A percentile compares a stretch with the other conserved stretches of the same genome.
Conservation (phyloP, 2,329 filamentous ascomycete species). For the Phyllosticta citriasiana region DNA sequence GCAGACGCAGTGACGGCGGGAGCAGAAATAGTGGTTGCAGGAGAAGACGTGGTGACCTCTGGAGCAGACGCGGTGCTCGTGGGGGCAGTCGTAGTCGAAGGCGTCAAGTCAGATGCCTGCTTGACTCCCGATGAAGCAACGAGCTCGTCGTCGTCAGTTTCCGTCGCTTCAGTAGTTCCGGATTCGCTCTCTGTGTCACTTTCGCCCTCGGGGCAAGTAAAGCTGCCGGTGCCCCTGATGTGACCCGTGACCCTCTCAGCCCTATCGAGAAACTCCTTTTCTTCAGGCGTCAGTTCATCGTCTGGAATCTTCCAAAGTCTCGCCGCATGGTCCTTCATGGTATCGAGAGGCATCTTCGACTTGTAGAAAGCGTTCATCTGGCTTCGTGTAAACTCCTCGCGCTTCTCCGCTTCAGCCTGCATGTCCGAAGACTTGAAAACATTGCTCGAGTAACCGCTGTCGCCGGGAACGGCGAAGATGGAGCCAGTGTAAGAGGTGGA, state of each 20-base stretch:
- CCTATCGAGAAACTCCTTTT: not conserved
- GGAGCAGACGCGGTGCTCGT: not conserved
- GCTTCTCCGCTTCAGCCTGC: not conserved
- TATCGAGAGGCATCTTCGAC: not conserved
- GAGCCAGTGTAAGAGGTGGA: constrained; percentile 3
- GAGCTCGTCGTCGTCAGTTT: constrained; percentile 4
- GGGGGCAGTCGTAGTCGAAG: not conserved
- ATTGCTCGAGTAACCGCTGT: constrained; percentile 6
- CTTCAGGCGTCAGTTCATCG: not conserved
- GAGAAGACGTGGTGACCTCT: too few species aligned
- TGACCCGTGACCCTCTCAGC: constrained; percentile 11
- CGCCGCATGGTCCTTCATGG: not conserved
- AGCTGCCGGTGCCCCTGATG: constrained; percentile 13
- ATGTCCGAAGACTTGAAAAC: constrained; percentile 4
- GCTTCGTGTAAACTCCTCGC: not conserved
- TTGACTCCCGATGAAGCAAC: not conserved
- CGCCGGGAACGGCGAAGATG: constrained; percentile 2
- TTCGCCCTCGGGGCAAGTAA: constrained; percentile 18
- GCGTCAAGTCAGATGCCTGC: not conserved
- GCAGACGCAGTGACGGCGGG: not conserved
- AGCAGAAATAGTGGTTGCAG: too few species aligned
- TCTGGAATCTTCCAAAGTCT: not conserved
- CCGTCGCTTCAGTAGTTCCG: constrained; percentile 13
- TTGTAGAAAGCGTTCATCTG: not conserved
- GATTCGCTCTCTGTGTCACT: constrained; percentile 8